Base-by-base conservation (phyloP, 768 basidiomycete genomes). In the Lentinula aciculospora region DNA sequence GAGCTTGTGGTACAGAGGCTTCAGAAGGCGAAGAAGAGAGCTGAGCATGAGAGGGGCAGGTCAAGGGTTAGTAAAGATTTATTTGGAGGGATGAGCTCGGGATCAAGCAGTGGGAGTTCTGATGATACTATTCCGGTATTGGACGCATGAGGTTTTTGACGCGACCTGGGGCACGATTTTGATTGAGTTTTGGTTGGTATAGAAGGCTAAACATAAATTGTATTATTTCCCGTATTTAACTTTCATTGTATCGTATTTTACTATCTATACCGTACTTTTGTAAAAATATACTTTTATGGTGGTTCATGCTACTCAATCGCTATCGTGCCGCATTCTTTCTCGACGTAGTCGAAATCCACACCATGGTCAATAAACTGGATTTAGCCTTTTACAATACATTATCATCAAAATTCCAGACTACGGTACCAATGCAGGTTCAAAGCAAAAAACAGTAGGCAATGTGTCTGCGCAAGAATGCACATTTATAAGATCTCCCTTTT, bases 11-110 rank as follows among this genome's bases (percentile, higher is more conserved):
- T 59, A 62, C 64, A 54, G 58, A 58, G n/a, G 64, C 63, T 58
- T 58, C 62, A 62, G 59, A 46, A 31, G 61, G 62, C 58, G 62
- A 67, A 58, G 62, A 56, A 15, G 58, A 57, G 49, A 45, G 63
- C 45, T 28, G 58, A 57, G 28, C 62, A 59, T 46, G 73, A 73
- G 34, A 67, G 81, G 48, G 81, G 81, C 4, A 62, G 81, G 56
- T 79, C 80, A 39, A 65, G 78, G 40, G 68, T 67, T 9, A 77
- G 77, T 61, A 83, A 83, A 65, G 79, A 83, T 64, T 39, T 66
- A 36, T 57, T 63, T 6, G 58, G 64, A 2, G 59, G 44, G 8
- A 42, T 7, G 25, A 29, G 21, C 23, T 12, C 23, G 15, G 12
- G 12, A 34, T 8, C 32, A 34, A 34, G n/a, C 25, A 54, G 40